Evolutionary conservation across 2,329 filamentous ascomycete genomes (phyloP).

Genomic region (Tricladium varicosporioides): DNA sequence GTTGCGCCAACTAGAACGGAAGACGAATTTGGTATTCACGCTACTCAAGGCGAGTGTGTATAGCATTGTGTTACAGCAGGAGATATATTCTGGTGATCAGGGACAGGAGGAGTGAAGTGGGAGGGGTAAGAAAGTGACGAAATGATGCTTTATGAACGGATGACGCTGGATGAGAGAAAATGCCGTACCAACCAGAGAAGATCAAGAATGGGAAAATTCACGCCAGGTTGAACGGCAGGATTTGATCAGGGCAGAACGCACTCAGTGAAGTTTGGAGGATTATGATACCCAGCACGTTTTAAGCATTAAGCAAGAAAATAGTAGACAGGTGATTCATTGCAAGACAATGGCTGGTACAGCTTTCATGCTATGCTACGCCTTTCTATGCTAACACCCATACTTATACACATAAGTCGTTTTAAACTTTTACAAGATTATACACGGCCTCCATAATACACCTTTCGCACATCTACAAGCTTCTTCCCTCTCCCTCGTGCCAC

Average conservation of each 20-base stretch:
- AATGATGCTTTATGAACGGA: not conserved
- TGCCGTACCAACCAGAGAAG: not conserved
- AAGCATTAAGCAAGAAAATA: constrained; percentile 5
- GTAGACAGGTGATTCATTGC: constrained; percentile 11
- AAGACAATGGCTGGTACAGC: constrained; percentile 14
- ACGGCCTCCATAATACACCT: constrained; percentile 88
- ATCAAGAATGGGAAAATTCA: not conserved
- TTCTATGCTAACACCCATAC: constrained; percentile 28
- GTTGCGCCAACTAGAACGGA: constrained; percentile 83
- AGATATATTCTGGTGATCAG: constrained; percentile 72
- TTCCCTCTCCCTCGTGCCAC: constrained; percentile 85
- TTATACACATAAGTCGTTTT: constrained; percentile 52
- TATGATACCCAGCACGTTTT: constrained; percentile 26
- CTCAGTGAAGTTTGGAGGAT: constrained; percentile 16
- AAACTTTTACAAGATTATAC: constrained; percentile 26
- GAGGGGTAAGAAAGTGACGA: constrained; percentile 2
- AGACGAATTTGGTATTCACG: constrained; percentile 93
- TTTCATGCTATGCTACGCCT: constrained; percentile 22
- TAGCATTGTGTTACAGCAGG: constrained; percentile 96
- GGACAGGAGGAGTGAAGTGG: constrained; percentile 27
- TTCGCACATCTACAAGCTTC: constrained; percentile 94
- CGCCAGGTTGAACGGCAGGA: not conserved
- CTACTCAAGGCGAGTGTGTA: constrained; percentile 97
- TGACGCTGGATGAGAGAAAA: too few species aligned
- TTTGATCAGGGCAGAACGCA: not conserved